Evolutionary conservation across 2,329 filamentous ascomycete species (phyloP), one percentile per base, ranked within the genome.

Genomic region (Cercospora brassicicola): DNA sequence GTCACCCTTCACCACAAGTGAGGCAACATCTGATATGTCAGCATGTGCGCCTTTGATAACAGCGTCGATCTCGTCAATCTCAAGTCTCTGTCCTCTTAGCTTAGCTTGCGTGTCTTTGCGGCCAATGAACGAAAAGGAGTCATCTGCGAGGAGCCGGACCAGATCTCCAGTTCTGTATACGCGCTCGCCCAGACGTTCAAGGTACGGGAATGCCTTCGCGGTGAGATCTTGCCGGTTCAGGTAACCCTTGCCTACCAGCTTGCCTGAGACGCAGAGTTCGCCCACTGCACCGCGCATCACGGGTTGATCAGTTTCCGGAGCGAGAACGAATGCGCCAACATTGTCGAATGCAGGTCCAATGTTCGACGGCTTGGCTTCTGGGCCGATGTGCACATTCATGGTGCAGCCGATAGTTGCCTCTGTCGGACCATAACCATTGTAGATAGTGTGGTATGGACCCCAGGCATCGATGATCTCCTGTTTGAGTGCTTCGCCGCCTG

Each of bases 361-460:
- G 74, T 97, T 97, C 10, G 92, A 91, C 0, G 94, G 88, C 31
- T 93, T 90, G 0, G 92, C 93, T 71, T 91, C 91, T 20, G 82
- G 79, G 0, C 92, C 91, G 7, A 97, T 92, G 36, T 91, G 86
- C n/a, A 90, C 89, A 73, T 91, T 94, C 86, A 95, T 96, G 0
- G 94, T 97, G 39, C 94, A 91, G 4, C 94, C 94, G 71, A 97
- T 97, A 0, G 94, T 97, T 0, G 92, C 91, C 78, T 97, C 94
- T 0, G 94, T 97, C 0, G 94, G 94, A 0, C 94, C 94, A 72
- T 97, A 84, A 2, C 93, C 93, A 74, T 97, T 97, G 82, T 96
- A 94, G 13, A 98, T 93, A 53, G 93, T 92, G 1, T 85, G 85
- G 66, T 89, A 86, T 0, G 89, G 85, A 0, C 94, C 94, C 94